Evolutionary conservation across 2,329 filamentous ascomycete genomes (phyloP).

Genomic region (Colletotrichum sp.): DNA sequence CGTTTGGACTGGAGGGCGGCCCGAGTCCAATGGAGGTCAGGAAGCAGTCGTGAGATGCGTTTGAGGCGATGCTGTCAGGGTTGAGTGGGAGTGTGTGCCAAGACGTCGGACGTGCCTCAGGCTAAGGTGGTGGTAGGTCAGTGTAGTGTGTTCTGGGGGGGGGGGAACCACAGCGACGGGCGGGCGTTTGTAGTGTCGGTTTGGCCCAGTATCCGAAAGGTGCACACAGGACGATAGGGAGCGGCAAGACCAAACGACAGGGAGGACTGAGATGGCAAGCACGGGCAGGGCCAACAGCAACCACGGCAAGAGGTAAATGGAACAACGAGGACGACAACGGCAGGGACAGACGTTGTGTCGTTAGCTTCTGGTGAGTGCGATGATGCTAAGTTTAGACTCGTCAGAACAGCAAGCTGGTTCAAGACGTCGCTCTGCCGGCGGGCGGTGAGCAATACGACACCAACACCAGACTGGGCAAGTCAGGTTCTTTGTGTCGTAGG

Average conservation of each 20-base stretch:
- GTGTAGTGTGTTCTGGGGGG: neutral
- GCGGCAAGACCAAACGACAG: neutral
- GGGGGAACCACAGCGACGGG: neutral
- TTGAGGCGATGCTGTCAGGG: neutral
- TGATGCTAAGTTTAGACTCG: constrained; percentile 1
- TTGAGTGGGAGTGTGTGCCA: constrained; percentile 1
- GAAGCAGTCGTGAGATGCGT: constrained; percentile 16
- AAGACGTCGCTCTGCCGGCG: neutral
- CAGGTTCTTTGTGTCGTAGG: neutral
- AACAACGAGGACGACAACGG: neutral
- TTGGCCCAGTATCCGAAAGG: neutral
- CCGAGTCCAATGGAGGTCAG: constrained; percentile 14
- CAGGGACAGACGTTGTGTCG: neutral
- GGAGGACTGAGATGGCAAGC: neutral
- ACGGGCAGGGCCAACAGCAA: neutral
- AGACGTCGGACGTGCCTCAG: constrained; percentile 16
- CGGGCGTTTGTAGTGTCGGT: neutral
- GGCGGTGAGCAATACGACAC: neutral
- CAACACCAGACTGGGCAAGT: neutral
- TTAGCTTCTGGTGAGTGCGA: neutral
- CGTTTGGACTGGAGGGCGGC: constrained; percentile 20
- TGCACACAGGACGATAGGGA: neutral
- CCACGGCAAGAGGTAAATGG: neutral
- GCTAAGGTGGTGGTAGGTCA: neutral
- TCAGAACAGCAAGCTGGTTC: neutral